Evolutionary conservation across 257 asterid genomes (phyloP).

Genomic region (Echium plantagineum): DNA sequence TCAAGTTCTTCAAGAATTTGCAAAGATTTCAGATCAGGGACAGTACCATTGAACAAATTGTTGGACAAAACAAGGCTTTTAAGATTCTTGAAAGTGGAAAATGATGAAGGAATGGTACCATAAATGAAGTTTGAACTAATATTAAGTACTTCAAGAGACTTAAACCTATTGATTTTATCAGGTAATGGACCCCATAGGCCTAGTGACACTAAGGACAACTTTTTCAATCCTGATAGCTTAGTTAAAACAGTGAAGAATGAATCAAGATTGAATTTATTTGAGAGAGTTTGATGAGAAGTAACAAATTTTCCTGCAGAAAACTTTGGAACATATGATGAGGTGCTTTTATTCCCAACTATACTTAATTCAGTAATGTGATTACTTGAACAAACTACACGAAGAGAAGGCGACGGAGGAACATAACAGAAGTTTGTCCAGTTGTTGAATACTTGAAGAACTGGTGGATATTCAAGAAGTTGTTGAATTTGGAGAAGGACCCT

Average conservation of each 20-base stretch:
- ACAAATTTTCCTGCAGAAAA: slow-evolving; percentile 23
- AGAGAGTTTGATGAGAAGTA: slow-evolving; percentile 33
- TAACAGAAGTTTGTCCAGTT: slow-evolving; percentile 80
- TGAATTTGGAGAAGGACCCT: slow-evolving; percentile 59
- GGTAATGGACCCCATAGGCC: slow-evolving; percentile 91
- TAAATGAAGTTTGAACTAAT: slow-evolving; percentile 57
- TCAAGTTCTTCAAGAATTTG: slow-evolving; percentile 52
- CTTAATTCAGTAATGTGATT: slow-evolving; percentile 62
- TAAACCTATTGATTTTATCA: slow-evolving; percentile 45
- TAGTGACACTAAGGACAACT: slow-evolving; percentile 52
- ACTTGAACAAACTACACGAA: slow-evolving; percentile 48
- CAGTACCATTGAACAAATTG: slow-evolving; percentile 61
- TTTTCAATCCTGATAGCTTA: slow-evolving; percentile 51
- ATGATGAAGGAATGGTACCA: slow-evolving; percentile 53
- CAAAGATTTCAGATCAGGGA: slow-evolving; percentile 54
- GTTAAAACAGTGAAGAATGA: slow-evolving; percentile 84
- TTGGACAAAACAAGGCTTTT: slow-evolving; percentile 46
- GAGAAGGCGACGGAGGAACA: slow-evolving; percentile 43
- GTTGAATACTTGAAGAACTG: slow-evolving; percentile 56
- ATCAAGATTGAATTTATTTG: slow-evolving; percentile 49
- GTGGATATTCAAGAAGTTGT: slow-evolving; percentile 67
- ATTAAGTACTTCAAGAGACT: slow-evolving; percentile 55
- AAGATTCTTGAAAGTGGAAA: slow-evolving; percentile 38
- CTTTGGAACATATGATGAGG: slow-evolving; percentile 33
- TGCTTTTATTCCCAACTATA: slow-evolving; percentile 61